Conservation (phyloP, 192 early-diverging fungal genomes). For the Cladochytrium replicatum region DNA sequence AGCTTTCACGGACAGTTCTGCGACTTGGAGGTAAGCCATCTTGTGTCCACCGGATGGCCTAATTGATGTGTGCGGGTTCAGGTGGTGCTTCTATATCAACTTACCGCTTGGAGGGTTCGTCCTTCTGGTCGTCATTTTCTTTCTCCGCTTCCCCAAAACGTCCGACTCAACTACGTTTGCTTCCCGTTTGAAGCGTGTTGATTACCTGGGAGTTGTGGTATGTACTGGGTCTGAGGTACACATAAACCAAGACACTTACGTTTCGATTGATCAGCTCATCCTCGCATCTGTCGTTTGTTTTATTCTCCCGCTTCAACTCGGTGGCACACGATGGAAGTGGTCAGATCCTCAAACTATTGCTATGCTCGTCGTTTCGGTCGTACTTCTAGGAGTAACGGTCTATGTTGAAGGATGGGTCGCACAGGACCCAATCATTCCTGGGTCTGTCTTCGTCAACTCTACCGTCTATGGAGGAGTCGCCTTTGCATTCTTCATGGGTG, state of each 20-base stretch:
- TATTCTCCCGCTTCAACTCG: constrained; percentile 61
- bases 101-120: constrained; percentile 70
- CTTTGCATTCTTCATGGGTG: constrained; percentile 29
- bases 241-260: constrained; percentile 6
- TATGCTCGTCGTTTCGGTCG: constrained; percentile 52
- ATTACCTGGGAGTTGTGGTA: constrained; percentile 48
- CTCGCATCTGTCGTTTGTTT: constrained; percentile 45
- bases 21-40: too few species aligned
- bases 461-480: constrained; percentile 22
- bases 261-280: constrained; percentile 34
- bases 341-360: constrained; percentile 48
- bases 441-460: constrained; percentile 45
- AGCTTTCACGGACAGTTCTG: constrained; percentile 62
- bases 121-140: constrained; percentile 40
- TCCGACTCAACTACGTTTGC: constrained; percentile 21
- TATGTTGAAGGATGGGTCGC: constrained; percentile 56
- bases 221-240: constrained; percentile 9
- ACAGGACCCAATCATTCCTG: constrained; percentile 61
- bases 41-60: neutral
- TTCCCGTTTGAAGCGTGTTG: constrained; percentile 57
- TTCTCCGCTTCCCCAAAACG: constrained; percentile 49
- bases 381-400: constrained; percentile 35
- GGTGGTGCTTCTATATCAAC: constrained; percentile 74
- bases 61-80: neutral
- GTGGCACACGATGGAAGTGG: constrained; percentile 59